Evolutionary conservation across 805 yeast genomes (phyloP), one percentile per base, ranked within the genome.

Genomic region (Zygotorulaspora florentina): DNA sequence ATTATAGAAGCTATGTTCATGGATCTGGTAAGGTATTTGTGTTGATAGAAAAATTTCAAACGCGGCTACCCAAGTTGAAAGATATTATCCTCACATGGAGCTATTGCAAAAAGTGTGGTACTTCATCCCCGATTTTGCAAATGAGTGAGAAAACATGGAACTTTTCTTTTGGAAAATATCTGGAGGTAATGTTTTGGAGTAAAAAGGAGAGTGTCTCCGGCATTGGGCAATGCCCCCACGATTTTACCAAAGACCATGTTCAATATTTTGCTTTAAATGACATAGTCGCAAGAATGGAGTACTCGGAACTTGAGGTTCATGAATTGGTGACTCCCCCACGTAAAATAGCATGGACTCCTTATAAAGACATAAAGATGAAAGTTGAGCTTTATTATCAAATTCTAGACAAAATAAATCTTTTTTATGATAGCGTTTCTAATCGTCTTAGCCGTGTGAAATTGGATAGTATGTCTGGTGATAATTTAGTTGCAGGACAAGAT

Each of bases 71-170:
- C 1, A 84, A 83, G 2, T 59, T 79, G 35, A 80, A 80, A 48
- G 77, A 84, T 59, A 80, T 82, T 10, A 80, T 95, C 35, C 68
- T 89, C 43, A 84, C 90, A 71, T 93, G 99, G 99, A 86, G 95
- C 61, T 81, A 76, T 53, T 93, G 99, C 64, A 86, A 84, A 46
- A 74, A 72, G 40, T 93, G 99, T 63, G 77, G 81, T 11, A 76
- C 74, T 30, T 72, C 83, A 0, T 81, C 95, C 2, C 93, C 96
- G 0, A 80, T 85, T 5, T 68, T 83, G 11, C 86, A 87, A 15
- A 80, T 95, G 83, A 85, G 86, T 56, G 91, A 88, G 40, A 81
- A 81, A 33, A 82, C 97, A 0, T 90, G 95, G 83, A 88, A 83
- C 58, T 83, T 82, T 52, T 91, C 98, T 0, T 83, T 93, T 65